Percentiles rank a stretch among this genome's conserved stretches.
Evolutionary conservation across 2,329 filamentous ascomycete genomes (phyloP).

Genomic region (Penicillium palitans): DNA sequence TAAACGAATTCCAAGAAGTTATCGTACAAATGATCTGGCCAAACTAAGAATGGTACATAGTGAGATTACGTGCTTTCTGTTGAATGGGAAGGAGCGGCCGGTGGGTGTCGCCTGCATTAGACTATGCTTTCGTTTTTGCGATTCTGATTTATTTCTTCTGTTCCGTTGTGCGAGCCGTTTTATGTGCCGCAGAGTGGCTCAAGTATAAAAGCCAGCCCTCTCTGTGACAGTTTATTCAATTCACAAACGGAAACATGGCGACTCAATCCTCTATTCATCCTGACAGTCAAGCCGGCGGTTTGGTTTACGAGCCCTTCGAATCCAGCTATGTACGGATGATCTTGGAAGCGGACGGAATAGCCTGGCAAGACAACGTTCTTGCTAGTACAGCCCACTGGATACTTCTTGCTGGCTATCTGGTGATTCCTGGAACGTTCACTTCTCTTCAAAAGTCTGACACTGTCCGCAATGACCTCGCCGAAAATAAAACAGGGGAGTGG

Average conservation of each 20-base stretch:
- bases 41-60: no score
- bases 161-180: not conserved
- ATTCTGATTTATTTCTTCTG: no score
- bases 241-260: not conserved
- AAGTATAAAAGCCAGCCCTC: not conserved
- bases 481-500: conserved; percentile 30
- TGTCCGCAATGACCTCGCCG: conserved; percentile 29
- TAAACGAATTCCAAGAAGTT: no score
- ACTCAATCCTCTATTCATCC: not conserved
- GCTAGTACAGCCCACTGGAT: conserved; percentile 50
- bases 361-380: conserved; percentile 51
- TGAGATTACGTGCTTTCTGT: not conserved
- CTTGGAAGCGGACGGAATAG: conserved; percentile 49
- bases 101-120: not conserved
- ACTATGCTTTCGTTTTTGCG: no score
- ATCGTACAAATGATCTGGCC: no score
- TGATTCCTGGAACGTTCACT: not conserved
- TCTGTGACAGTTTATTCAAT: no score
- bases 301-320: not conserved
- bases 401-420: conserved; percentile 54
- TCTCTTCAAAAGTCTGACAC: conserved; percentile 21
- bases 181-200: not conserved
- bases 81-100: not conserved
- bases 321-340: conserved; percentile 49
- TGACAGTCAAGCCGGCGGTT: not conserved